phyloP scores from a whole-genome alignment of 2,329 filamentous ascomycete species.

The Arthrobotrys pseudoclavata region DNA sequence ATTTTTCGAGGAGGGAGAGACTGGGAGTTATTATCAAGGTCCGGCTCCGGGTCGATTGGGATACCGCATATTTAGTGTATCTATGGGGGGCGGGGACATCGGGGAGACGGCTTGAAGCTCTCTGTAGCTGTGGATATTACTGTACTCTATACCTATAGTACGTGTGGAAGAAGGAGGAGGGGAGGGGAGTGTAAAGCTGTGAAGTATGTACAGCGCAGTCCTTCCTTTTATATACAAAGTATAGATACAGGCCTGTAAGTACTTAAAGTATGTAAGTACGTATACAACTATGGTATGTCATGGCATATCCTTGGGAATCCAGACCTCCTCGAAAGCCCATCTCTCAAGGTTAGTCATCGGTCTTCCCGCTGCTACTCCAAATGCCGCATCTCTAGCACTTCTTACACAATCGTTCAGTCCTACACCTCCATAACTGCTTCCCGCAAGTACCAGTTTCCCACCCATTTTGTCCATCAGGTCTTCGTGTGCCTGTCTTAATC shows the following conservation, averaged over 20 bases:
- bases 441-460: conserved; percentile 67
- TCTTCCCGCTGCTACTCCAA: conserved; percentile 65
- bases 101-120: conserved; percentile 5
- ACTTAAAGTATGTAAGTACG: not conserved
- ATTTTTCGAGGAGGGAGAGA: not conserved
- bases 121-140: not conserved
- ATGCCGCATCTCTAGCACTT: conserved; percentile 71
- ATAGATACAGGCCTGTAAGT: not conserved
- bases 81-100: not conserved
- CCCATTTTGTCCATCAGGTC: conserved; percentile 63
- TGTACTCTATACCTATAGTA: not conserved
- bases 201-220: conserved; percentile 6
- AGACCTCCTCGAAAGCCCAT: conserved; percentile 63
- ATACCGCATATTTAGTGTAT: not conserved
- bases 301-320: conserved; percentile 54
- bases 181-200: not conserved
- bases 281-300: not conserved
- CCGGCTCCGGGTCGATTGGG: conserved; percentile 1
- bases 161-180: not conserved
- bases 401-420: conserved; percentile 72
- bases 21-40: not conserved
- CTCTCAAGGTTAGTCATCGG: conserved; percentile 66
- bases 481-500: conserved; percentile 70
- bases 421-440: conserved; percentile 70
- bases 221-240: not conserved